These are phyloP conservation scores for Candida golubevii DNA, from an alignment of 805 yeast genomes.

Conservation along the genomic window DNA sequence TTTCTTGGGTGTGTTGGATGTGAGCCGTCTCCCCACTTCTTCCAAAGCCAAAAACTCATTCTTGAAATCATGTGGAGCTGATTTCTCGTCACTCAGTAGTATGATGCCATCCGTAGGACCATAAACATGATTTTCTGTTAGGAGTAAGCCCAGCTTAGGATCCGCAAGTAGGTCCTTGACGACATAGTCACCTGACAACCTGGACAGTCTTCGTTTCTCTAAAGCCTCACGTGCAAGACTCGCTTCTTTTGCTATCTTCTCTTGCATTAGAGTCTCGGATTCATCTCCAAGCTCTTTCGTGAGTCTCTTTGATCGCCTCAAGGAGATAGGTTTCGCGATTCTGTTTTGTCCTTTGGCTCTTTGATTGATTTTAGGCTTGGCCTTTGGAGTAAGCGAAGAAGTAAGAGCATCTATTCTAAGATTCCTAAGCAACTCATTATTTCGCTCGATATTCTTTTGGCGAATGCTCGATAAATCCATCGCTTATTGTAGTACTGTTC, in stretches of 20 bases:
- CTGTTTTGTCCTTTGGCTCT: constrained; percentile 15
- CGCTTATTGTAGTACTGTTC: too few species aligned
- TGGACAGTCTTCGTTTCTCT: constrained; percentile 45
- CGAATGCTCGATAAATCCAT: constrained; percentile 3
- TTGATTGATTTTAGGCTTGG: constrained; percentile 13
- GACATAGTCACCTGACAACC: constrained; percentile 63
- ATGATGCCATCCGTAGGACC: background rate
- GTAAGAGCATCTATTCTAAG: constrained; percentile 63
- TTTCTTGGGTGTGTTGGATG: too few species aligned
- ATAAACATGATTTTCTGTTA: constrained; percentile 20
- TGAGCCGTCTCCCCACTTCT: too few species aligned
- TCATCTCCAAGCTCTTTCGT: constrained; percentile 47
- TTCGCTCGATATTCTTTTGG: constrained; percentile 71
- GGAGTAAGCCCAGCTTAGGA: constrained; percentile 32
- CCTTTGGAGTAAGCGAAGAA: constrained; percentile 38
- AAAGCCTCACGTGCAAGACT: constrained; percentile 16
- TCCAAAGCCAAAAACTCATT: too few species aligned
- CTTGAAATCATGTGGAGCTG: too few species aligned
- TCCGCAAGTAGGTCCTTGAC: constrained; percentile 55
- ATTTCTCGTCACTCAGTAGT: too few species aligned
- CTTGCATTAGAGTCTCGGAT: background rate
- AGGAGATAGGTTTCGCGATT: constrained; percentile 39
- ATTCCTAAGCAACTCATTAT: constrained; percentile 66
- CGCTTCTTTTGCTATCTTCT: constrained; percentile 20
- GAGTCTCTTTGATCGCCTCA: constrained; percentile 72